Conservation (phyloP, 2,329 filamentous ascomycete genomes). For the Aplosporella prunicola region DNA sequence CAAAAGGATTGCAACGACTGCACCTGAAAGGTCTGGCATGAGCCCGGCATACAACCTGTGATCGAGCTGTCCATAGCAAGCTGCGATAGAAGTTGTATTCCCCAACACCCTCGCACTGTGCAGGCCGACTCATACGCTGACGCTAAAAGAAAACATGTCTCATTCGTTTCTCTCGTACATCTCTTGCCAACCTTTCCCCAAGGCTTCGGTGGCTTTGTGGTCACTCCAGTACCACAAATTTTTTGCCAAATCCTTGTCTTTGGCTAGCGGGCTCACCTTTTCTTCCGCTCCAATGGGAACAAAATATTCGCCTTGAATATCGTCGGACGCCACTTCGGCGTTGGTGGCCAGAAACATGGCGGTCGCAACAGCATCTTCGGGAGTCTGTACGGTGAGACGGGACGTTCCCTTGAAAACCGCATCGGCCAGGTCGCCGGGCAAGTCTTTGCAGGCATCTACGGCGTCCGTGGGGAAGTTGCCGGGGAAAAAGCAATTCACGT, state of each 20-base stretch:
- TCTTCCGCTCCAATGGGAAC: slow-evolving; percentile 26
- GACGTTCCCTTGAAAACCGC: slow-evolving; percentile 17
- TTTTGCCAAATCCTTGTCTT: slow-evolving; percentile 23
- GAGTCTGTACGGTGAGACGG: slow-evolving; percentile 18
- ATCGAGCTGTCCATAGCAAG: too few relatives aligned
- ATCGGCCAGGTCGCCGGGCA: slow-evolving; percentile 18
- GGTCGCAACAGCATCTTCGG: slow-evolving; percentile 22
- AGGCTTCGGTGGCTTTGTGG: slow-evolving; percentile 8
- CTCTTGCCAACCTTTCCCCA: slow-evolving; percentile 11
- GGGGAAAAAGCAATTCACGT: slow-evolving; percentile 24
- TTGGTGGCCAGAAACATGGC: slow-evolving; percentile 23
- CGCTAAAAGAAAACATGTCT: slow-evolving; percentile 1
- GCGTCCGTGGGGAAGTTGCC: slow-evolving; percentile 26
- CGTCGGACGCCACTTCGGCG: slow-evolving; percentile 15
- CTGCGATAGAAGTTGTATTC: too few relatives aligned
- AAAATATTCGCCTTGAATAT: slow-evolving; percentile 27
- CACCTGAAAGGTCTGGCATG: too few relatives aligned
- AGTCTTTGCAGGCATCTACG: slow-evolving; percentile 21
- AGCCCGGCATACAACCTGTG: too few relatives aligned
- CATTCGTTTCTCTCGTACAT: neutral
- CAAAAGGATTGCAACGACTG: too few relatives aligned
- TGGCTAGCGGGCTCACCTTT: slow-evolving; percentile 17
- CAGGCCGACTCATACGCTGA: too few relatives aligned
- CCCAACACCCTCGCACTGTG: too few relatives aligned
- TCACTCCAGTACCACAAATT: slow-evolving; percentile 28